Base-by-base conservation (phyloP, 2,329 filamentous ascomycete genomes). In the Beauveria scarabaeidicola region DNA sequence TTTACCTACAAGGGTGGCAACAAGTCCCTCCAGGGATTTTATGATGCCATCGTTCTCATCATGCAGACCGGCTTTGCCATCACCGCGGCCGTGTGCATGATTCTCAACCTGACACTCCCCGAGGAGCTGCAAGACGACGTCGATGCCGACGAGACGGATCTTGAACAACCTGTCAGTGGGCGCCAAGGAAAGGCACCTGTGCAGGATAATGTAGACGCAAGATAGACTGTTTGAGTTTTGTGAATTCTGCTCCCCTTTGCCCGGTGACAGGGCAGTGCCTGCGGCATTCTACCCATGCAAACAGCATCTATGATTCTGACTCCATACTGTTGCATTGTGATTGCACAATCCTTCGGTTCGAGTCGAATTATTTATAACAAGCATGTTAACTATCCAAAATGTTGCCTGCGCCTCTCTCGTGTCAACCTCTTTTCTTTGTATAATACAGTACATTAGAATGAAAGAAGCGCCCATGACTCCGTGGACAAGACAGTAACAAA, bases 1-100 rank as follows among this genome's bases (percentile, higher is more conserved):
- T 91, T 94, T 70, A 88, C 85, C 3, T 92, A 92, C 68, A 69
- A 70, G 0, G 89, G 89, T 11, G 72, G 78, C 61, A 90, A 92
- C 73, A 80, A 78, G 62, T 79, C 82, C 3, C 81, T 93, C 2
- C 74, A 79, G 51, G 90, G 90, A 2, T 91, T 94, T 72, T 81
- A 88, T 61, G 86, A 92, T 66, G 89, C 89, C 55, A 85, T 91
- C 61, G 79, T 81, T 5, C 75, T 92, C 44, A 77, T 91, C 60
- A 86, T 91, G 82, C 82, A 88, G 73, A 91, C 87, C 0, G 88
- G 88, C 0, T 89, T 89, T 63, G 86, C 87, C 1, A 78, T 96
- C 21, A 87, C 89, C 0, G 91, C 89, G 0, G 81, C 91, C 25
- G 69, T 92, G 44, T 84, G 84, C 54, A 78, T 94, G 68, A 71